Evolutionary conservation across 441 rosid species (phyloP), one percentile per base, ranked within the genome.

Genomic region (Lepidium campestre): DNA sequence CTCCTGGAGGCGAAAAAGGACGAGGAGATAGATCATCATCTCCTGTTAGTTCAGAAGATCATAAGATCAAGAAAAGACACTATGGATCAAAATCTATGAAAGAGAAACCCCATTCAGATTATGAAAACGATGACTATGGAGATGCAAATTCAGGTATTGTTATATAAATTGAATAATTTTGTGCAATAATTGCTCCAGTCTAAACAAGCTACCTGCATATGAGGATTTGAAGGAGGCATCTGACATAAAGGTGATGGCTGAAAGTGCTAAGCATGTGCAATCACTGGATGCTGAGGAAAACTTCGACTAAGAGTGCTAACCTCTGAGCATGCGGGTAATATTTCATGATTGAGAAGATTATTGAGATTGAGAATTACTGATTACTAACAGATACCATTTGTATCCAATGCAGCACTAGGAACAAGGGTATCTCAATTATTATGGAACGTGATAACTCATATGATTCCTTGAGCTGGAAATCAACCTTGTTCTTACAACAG

Each of bases 31-130:
- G 72, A 74, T 77, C 81, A 75, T 72, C 77, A 53, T 82, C 83
- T 68, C 84, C 78, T 31, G 78, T 79, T 76, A 76, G 73, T 58
- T 71, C 71, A 55, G 82, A 76, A 42, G 82, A 78, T 57, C 78
- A 53, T 56, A 73, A 76, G 39, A 74, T 76, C 62, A 80, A 79
- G 72, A 57, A 48, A 29, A 78, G 67, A 75, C 75, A 14, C 37
- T 75, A 81, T 4, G 70, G 70, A 75, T 77, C 81, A 45, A 79
- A 72, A 70, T 75, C 82, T 76, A 77, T 37, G 23, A 81, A 80
- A 42, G 68, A 52, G 53, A 76, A 63, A 52, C 70, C 65, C 52
- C 72, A 35, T 50, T 69, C 73, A 49, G 75, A 65, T 57, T 52
- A 57, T 78, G 57, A 57, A 46, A 75, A 52, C 39, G 70, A 44